Evolutionary conservation across 495 filamentous ascomycete species (phyloP), one percentile per base, ranked within the genome.

Genomic region (Jackrogersella multiformis): DNA sequence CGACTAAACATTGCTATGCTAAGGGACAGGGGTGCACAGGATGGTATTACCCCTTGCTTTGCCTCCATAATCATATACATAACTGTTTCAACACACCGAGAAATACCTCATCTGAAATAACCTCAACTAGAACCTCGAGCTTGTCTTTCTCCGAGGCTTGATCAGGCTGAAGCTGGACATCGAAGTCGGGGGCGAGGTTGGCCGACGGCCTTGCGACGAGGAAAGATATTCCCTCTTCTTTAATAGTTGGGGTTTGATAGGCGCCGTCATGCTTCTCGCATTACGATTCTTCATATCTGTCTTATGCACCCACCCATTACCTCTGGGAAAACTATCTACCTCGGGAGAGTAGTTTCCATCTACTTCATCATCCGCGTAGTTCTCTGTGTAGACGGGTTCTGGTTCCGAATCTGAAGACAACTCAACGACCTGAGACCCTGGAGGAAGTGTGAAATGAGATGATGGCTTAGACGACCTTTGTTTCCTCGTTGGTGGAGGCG

Each of bases 291-390:
- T 51, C 4, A 4, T 18, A 10, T 30, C 58, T 9, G 20, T 56
- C 60, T 75, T 74, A 38, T 68, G 58, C 10, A 75, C 67, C 73
- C 73, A 75, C 6, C 70, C 70, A 12, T 61, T 57, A 0, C 64
- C 58, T 59, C 12, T 64, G 7, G 73, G 70, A 15, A 73, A 51
- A 24, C 67, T 64, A 13, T 70, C 53, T 13, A 20, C 20, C 10
- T 48, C 64, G 10, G 72, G 72, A 12, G 70, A 58, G 54, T 80
- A 80, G 0, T 74, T 80, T 23, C 69, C 73, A 48, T 81, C 80
- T 26, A 78, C 64, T n/a, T 73, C 73, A 5, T 81, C 79, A 4
- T 81, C 80, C 4, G 79, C 77, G 55, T 81, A 81, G 44, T 80
- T 26, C 32, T 82, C 80, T 6, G 54, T 65, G 13, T 73, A 60